Base-by-base conservation (phyloP, 1,139 yeast species). In the Kodamaea arcana region DNA sequence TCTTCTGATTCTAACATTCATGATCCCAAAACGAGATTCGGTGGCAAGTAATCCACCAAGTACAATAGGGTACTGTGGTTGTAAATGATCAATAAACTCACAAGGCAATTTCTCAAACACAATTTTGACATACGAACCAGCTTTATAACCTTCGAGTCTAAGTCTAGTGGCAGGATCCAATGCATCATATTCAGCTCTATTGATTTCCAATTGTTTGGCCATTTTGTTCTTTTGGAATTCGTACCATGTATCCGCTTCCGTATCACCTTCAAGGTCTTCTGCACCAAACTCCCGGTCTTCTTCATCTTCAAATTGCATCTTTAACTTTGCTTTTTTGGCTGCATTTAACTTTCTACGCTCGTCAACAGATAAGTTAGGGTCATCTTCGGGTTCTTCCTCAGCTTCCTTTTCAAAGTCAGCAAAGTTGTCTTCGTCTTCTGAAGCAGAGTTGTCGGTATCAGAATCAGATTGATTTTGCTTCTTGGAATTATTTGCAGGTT, bases 191-290 rank as follows among this genome's bases (percentile, higher is more conserved):
- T 82, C 88, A 4, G 85, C 78, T 57, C 85, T 85, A 62, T 94
- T 94, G 62, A 94, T 88, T 45, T 92, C 97, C 46, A 86, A 69
- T 63, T 94, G 98, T 58, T 92, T 90, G 40, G 96, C 92, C 79
- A 94, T 90, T 54, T 90, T 92, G 42, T 95, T 94, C 63, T 94
- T 94, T 60, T 94, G 97, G 59, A 85, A 78, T 56, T 92, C 97
- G 57, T 92, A 94, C 98, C 98, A 94, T 1, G 96, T 88, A 49
- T 92, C 97, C 30, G 83, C 84, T 53, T 81, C 84, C 20, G 77
- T 79, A 41, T 72, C 82, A 25, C 81, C 83, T 56, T 82, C 88
- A 15, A 83, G 82, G 44, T 81, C 87, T 41, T 80, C 85, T 11
- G 77, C 85, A 3, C 80, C 83, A 46, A 75, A 74, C 41, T 84